Base-by-base conservation (phyloP, 805 yeast genomes). In the Wickerhamomyces queroliae region DNA sequence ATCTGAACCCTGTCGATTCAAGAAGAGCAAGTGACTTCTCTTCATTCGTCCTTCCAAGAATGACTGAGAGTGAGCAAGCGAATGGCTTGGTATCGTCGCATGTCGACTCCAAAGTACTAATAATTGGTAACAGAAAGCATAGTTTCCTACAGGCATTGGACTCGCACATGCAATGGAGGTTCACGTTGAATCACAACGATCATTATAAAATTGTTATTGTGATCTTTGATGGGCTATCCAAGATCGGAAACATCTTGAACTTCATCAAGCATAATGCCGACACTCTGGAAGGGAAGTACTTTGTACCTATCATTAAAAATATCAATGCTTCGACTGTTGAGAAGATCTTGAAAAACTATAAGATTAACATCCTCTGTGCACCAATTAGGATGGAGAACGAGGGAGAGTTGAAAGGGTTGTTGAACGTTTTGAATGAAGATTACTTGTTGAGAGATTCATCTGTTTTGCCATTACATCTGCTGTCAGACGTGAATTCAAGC, bases 181-280 rank as follows among this genome's bases (percentile, higher is more conserved):
- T 55, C 36, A 53, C 60, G 8, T 35, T 54, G 33, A 38, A 52
- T 33, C 18, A 37, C 22, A 29, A 41, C 6, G 48, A 43, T 0
- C 38, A 50, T 12, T 49, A 44, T 33, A 45, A 39, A 13, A 28
- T 52, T 5, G 42, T 55, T 11, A 34, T 55, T 20, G 42, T 55
- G 3, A 43, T 55, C 11, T 55, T 55, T 45, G 58, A 55, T 40
- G 60, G 60, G 4, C 39, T 55, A 26, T 37, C 46, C 18, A 55
- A 55, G 43, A 53, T 55, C 38, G 60, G 60, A 2, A 55, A 55
- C 33, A 49, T 55, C 11, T 41, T 55, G 37, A 51, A 54, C 31
- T 50, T 53, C 33, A 47, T 53, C 33, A 55, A 53, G 37, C 40
- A 44, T 17, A 24, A 39, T 9, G 38, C 38, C 16, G 16, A 36